Conservation (phyloP, 176 grass and related monocot species). For the Rhynchospora breviuscula region DNA sequence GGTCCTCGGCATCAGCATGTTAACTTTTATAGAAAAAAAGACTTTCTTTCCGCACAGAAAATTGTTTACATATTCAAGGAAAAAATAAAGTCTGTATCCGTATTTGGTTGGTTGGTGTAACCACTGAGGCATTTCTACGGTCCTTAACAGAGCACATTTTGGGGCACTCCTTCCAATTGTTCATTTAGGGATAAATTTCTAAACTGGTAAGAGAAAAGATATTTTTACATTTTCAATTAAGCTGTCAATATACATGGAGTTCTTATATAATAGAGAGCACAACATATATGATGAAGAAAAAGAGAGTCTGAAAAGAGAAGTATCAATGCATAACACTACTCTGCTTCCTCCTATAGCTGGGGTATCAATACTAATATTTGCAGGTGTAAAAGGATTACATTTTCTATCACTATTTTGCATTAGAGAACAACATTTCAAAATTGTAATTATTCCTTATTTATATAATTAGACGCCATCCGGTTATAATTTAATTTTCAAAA, state of each 20-base stretch:
- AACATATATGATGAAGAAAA: not conserved
- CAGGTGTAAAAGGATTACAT: not conserved
- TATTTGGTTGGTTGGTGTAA: conserved; percentile 8
- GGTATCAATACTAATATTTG: not conserved
- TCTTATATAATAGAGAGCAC: not conserved
- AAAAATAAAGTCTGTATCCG: not conserved
- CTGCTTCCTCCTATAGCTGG: not conserved
- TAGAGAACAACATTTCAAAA: too few species aligned
- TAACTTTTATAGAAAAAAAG: conserved; percentile 10
- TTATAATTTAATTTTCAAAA: too few species aligned
- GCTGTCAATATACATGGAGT: not conserved
- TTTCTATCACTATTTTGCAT: not conserved
- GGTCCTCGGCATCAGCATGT: not conserved
- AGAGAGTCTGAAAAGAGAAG: not conserved
- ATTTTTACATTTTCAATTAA: not conserved
- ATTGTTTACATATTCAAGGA: conserved; percentile 11
- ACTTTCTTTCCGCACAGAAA: conserved; percentile 10
- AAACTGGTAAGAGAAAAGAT: not conserved
- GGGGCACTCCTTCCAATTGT: not conserved
- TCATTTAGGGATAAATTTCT: not conserved
- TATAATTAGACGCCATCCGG: too few species aligned
- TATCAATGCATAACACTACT: not conserved
- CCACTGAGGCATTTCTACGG: not conserved
- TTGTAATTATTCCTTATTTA: too few species aligned
- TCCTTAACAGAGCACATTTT: not conserved